These are phyloP conservation scores for Aspergillus vadensis DNA, from an alignment of 2,329 filamentous ascomycete genomes.

Conservation along the genomic window DNA sequence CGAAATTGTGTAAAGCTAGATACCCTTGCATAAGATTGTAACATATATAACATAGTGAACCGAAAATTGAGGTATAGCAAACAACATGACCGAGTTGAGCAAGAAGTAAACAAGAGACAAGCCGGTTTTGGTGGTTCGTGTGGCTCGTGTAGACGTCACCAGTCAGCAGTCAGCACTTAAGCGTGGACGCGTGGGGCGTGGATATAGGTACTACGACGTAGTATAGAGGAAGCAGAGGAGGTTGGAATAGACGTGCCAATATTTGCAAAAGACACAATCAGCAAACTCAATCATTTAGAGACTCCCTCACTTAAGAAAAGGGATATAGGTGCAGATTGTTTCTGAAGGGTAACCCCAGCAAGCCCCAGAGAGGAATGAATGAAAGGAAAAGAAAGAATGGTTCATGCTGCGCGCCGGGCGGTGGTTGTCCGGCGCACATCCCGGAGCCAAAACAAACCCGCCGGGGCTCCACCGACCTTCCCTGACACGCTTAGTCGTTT, in stretches of 20 bases:
- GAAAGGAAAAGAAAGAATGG: constrained; percentile 20
- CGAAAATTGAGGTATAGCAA: not conserved
- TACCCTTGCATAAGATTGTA: constrained; percentile 36
- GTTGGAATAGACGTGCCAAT: not conserved
- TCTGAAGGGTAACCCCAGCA: constrained; percentile 17
- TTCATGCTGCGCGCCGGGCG: constrained; percentile 37
- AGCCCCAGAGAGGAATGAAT: constrained; percentile 20
- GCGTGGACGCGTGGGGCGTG: not conserved
- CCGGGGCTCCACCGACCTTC: constrained; percentile 35
- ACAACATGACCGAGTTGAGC: not conserved
- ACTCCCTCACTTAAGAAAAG: not conserved
- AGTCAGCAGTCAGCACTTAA: not conserved
- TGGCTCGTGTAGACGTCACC: not conserved
- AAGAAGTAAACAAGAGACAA: constrained; percentile 1
- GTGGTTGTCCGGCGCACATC: constrained; percentile 40
- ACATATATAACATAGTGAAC: constrained; percentile 23
- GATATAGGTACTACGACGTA: not conserved
- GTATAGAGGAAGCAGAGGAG: not conserved
- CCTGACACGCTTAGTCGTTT: constrained; percentile 26
- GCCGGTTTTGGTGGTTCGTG: constrained; percentile 3
- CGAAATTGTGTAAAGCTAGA: constrained; percentile 33
- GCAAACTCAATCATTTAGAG: too few relatives aligned
- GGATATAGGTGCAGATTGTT: not conserved
- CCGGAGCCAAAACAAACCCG: constrained; percentile 40
- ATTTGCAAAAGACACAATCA: too few relatives aligned